phyloP scores from a whole-genome alignment of 2,329 filamentous ascomycete genomes.

The Ceratocystis diversiconidia region DNA sequence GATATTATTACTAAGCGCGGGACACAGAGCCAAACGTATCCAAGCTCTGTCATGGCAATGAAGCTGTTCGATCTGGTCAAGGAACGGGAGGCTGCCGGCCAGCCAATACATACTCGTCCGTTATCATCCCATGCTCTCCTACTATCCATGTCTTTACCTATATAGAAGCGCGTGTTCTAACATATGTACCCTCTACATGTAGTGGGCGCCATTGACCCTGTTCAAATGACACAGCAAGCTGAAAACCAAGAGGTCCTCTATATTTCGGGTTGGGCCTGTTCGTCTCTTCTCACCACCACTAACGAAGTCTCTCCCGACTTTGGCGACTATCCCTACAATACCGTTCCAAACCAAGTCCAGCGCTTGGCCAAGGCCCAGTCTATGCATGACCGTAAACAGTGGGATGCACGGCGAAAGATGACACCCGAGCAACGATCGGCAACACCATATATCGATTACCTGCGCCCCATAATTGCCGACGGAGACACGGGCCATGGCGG shows the following conservation, averaged over 20 bases:
- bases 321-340: conserved; percentile 98
- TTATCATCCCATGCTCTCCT: background rate
- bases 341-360: conserved; percentile 95
- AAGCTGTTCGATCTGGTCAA: conserved; percentile 86
- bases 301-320: conserved; percentile 98
- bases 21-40: conserved; percentile 71
- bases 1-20: conserved; percentile 92
- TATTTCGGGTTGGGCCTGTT: conserved; percentile 95
- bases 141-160: background rate
- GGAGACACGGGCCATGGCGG: conserved; percentile 94
- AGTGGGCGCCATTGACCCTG: conserved; percentile 98
- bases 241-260: conserved; percentile 92
- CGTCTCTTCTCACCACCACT: conserved; percentile 77
- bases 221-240: conserved; percentile 98
- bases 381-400: conserved; percentile 92
- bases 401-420: conserved; percentile 71
- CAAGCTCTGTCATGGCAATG: conserved; percentile 85
- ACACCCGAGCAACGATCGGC: conserved; percentile 54
- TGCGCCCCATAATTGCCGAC: conserved; percentile 89
- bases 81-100: conserved; percentile 59
- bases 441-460: conserved; percentile 78
- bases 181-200: background rate
- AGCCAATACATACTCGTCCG: conserved; percentile 87
- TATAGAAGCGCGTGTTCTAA: conserved; percentile 17
- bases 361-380: conserved; percentile 91